Evolutionary conservation across 1,139 yeast genomes (phyloP).

Genomic region (Kodamaea sp.): DNA sequence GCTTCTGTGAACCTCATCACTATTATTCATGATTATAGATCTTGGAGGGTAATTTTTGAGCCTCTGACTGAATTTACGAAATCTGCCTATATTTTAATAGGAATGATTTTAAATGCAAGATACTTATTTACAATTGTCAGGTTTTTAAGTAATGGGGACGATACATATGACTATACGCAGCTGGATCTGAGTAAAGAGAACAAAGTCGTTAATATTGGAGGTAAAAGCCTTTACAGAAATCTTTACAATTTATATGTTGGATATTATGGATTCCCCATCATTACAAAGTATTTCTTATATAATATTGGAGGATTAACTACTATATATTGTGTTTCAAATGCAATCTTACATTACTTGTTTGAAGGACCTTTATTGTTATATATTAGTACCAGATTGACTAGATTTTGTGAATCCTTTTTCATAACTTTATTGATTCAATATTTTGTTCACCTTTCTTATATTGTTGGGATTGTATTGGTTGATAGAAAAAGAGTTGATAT

Average conservation of each 20-base stretch:
- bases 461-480: conserved; percentile 60
- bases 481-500: conserved; percentile 65
- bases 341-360: conserved; percentile 15
- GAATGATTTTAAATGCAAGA: conserved; percentile 30
- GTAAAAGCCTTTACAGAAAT: conserved; percentile 20
- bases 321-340: conserved; percentile 13
- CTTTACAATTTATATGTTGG: conserved; percentile 27
- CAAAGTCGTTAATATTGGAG: conserved; percentile 8
- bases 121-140: conserved; percentile 28
- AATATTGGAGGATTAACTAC: conserved; percentile 13
- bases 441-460: conserved; percentile 56
- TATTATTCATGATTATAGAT: conserved; percentile 14
- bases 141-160: conserved; percentile 11
- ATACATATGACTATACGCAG: conserved; percentile 12
- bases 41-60: conserved; percentile 31
- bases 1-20: conserved; percentile 42
- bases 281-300: conserved; percentile 17
- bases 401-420: conserved; percentile 18
- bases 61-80: conserved; percentile 30
- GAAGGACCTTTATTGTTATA: conserved; percentile 19
- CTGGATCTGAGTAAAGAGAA: conserved; percentile 10
- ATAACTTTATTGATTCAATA: conserved; percentile 53
- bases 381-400: conserved; percentile 17
- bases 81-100: conserved; percentile 22
- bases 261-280: conserved; percentile 18